phyloP scores from a whole-genome alignment of 805 yeast species.

The Yamadazyma nakazawae region DNA sequence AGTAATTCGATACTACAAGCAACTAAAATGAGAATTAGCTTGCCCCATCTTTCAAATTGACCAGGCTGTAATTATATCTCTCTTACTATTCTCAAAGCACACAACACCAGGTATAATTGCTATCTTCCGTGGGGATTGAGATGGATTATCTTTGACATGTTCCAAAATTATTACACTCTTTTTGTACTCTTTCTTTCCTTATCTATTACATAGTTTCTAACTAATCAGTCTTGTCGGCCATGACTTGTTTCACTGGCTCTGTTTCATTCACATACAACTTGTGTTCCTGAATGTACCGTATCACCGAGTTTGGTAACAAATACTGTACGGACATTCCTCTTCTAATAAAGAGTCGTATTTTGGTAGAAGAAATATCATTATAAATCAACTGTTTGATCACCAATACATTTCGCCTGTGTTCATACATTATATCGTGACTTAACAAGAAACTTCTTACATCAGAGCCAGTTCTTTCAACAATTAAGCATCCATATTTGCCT shows the following conservation, averaged over 20 bases:
- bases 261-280: conserved; percentile 78
- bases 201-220: neutral
- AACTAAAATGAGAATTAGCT: too few relatives aligned
- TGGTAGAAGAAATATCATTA: conserved; percentile 93
- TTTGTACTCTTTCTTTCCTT: neutral
- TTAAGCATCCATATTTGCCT: conserved; percentile 94
- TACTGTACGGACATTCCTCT: conserved; percentile 97
- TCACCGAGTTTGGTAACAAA: conserved; percentile 88
- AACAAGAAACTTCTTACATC: conserved; percentile 91
- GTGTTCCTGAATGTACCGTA: conserved; percentile 91
- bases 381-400: conserved; percentile 95
- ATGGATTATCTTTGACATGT: too few relatives aligned
- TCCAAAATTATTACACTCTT: too few relatives aligned
- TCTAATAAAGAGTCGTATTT: conserved; percentile 86
- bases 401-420: conserved; percentile 87
- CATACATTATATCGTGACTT: conserved; percentile 96
- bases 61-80: too few relatives aligned
- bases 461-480: conserved; percentile 94
- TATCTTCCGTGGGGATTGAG: too few relatives aligned
- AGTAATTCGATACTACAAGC: too few relatives aligned
- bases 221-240: conserved; percentile 25
- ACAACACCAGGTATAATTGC: too few relatives aligned
- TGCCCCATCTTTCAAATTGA: too few relatives aligned
- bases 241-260: conserved; percentile 92
- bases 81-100: too few relatives aligned